Evolutionary conservation across 108 stramenopile genomes (phyloP).

Genomic region (Conticribra weissflogii): DNA sequence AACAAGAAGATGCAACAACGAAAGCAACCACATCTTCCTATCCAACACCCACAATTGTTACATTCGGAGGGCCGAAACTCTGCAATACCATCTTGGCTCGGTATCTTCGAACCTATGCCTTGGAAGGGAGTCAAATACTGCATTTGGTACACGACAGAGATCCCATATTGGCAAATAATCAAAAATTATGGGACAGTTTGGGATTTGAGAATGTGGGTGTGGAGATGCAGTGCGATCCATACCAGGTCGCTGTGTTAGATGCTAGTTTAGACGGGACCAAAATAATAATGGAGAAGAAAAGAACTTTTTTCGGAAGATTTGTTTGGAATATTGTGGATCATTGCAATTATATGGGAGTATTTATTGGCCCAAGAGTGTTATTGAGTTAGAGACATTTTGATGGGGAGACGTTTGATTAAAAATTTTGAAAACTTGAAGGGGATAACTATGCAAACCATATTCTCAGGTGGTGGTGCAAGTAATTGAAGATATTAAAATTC

Average conservation of each 20-base stretch:
- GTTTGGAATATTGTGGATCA: conserved; percentile 59
- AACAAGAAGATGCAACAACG: neutral
- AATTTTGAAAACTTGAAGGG: too few relatives aligned
- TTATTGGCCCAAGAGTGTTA: conserved; percentile 48
- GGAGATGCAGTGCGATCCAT: conserved; percentile 61
- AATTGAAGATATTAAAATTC: too few relatives aligned
- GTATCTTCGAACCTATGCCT: conserved; percentile 30
- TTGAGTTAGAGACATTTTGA: too few relatives aligned
- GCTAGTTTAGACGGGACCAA: too few relatives aligned
- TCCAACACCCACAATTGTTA: conserved; percentile 41
- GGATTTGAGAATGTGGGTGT: conserved; percentile 60
- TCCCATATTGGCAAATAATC: conserved; percentile 62
- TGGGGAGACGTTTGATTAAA: too few relatives aligned
- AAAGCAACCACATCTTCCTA: neutral
- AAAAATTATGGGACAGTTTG: conserved; percentile 60
- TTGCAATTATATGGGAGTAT: conserved; percentile 55
- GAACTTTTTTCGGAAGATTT: conserved; percentile 10
- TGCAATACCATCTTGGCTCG: conserved; percentile 50
- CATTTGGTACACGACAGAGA: conserved; percentile 64
- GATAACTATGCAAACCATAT: too few relatives aligned
- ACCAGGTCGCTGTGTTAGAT: conserved; percentile 30
- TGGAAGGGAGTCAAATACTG: conserved; percentile 42
- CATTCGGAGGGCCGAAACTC: conserved; percentile 65
- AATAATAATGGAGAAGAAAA: too few relatives aligned
- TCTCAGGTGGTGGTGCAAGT: too few relatives aligned